Evolutionary conservation across 2,329 filamentous ascomycete species (phyloP), one percentile per base, ranked within the genome.

Genomic region (Sclerotiophoma versabilis): DNA sequence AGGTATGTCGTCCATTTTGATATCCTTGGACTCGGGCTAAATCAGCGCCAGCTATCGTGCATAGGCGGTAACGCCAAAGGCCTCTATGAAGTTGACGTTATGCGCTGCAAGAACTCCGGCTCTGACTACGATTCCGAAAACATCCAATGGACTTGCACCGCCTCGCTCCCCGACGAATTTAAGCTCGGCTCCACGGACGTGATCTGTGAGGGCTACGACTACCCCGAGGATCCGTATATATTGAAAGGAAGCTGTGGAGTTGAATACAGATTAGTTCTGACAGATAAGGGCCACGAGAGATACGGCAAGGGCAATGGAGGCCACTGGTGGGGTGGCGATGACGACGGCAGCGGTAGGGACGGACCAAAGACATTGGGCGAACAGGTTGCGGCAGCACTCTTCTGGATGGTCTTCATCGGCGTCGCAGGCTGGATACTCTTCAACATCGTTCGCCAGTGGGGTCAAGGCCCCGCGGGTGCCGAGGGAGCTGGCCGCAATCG

Each of bases 171-270:
- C 0, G 73, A 79, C 10, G 85, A 88, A 61, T 86, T 88, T 75
- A 88, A 88, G 75, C 85, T 98, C 23, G 93, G 91, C 52, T 83
- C 84, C 57, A 97, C 93, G 10, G 93, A 98, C 58, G 93, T 98
- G 49, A 81, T 92, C 10, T 99, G 95, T 75, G 93, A 99, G 71
- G 93, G 95, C 10, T 98, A 96, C 77, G 80, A 84, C 53, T 81
- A 79, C 12, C 77, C 88, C 0, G 85, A 93, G 39, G 95, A 98
- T 73, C 86, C 86, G 0, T 96, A 92, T 74, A 84, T 98, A n/a
- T 78, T 98, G 48, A 92, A 90, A 68, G 95, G 95, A 19, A 95
- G 90, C 74, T 98, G 93, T 76, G 95, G 90, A 12, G 93, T 96
- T 20, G 91, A 96, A 76, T 98, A 98, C 75, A 83, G 88, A 12